Evolutionary conservation across 2,329 filamentous ascomycete species (phyloP), one percentile per base, ranked within the genome.

Genomic region (Penicillium polonicum): DNA sequence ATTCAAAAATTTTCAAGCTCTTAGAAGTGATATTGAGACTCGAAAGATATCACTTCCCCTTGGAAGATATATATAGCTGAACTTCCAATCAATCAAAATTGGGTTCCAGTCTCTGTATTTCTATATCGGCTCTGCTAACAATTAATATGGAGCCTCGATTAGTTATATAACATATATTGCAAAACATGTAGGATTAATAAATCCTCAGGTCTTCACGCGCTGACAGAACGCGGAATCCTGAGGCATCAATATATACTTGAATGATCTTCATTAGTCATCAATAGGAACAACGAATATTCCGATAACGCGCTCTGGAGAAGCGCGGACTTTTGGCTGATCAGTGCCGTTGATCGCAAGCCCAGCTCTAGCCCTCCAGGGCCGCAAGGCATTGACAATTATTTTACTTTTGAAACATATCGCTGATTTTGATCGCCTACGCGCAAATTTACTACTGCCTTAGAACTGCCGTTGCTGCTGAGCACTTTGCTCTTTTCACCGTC

Each of bases 281-380:
- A 15, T 6, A 31, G 62, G 63, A 60, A 58, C 36, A 63, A 64
- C 35, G 3, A 2, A 13, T 39, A 19, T 21, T 46, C 64, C 65
- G 64, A 25, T 6, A 60, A 62, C 64, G 63, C 67, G 60, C 69
- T 81, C 38, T 70, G 55, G 57, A 55, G 58, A 58, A 59, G 65
- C 65, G 64, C 65, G 65, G 62, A 66, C 64, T 66, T 65, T 66
- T 64, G 64, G 65, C 58, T 66, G 64, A 66, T 67, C 62, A 59
- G 53, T 55, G 53, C 58, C 53, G 62, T 60, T 66, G 58, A 67
- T 65, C 64, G 53, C 61, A 65, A 67, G 57, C 42, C 39, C 58
- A 62, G 51, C 58, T 60, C 46, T 52, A 60, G 65, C 60, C 59
- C 59, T 63, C 54, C 52, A 63, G 53, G 62, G 57, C 65, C 49